Percentiles rank a stretch among this genome's conserved stretches.
Evolutionary conservation across 768 basidiomycete species (phyloP).

Genomic region (Lactarius evosmus): DNA sequence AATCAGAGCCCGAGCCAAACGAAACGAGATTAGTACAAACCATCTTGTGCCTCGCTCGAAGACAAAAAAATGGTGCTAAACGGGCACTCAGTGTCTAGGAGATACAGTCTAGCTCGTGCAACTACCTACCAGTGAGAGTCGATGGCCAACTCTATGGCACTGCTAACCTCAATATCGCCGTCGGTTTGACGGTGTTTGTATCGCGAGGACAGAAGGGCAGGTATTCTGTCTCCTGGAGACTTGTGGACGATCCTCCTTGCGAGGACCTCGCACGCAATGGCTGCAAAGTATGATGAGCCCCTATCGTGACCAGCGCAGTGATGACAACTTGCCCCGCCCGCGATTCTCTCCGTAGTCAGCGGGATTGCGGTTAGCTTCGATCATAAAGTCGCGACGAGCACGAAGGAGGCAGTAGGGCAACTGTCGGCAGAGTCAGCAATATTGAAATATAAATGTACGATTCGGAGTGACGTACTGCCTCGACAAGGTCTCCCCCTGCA

Average conservation of each 20-base stretch:
- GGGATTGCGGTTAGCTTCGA: constrained; percentile 76
- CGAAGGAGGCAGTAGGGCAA: constrained; percentile 79
- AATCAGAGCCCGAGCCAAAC: constrained; percentile 4
- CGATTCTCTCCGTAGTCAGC: constrained; percentile 86
- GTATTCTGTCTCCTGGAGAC: constrained; percentile 57
- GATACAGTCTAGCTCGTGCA: constrained; percentile 8
- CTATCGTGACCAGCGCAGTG: not conserved
- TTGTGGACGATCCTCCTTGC: constrained; percentile 78
- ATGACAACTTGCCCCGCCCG: constrained; percentile 56
- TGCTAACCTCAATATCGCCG: constrained; percentile 74
- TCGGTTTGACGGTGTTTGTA: constrained; percentile 70
- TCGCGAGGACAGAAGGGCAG: constrained; percentile 72
- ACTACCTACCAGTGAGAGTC: constrained; percentile 75
- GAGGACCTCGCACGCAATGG: constrained; percentile 79
- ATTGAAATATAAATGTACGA: not conserved
- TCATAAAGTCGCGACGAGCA: constrained; percentile 75
- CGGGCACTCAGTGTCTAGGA: not conserved
- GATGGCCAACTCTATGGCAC: constrained; percentile 86
- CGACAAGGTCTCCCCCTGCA: constrained; percentile 84
- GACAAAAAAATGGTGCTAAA: constrained; percentile 77
- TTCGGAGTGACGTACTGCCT: constrained; percentile 54
- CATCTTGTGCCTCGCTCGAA: constrained; percentile 79
- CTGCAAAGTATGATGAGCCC: constrained; percentile 38
- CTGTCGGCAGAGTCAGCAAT: constrained; percentile 36
- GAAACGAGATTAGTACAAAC: constrained; percentile 38